phyloP scores from a whole-genome alignment of 306 rosid genomes.

The Fragaria ananassa region DNA sequence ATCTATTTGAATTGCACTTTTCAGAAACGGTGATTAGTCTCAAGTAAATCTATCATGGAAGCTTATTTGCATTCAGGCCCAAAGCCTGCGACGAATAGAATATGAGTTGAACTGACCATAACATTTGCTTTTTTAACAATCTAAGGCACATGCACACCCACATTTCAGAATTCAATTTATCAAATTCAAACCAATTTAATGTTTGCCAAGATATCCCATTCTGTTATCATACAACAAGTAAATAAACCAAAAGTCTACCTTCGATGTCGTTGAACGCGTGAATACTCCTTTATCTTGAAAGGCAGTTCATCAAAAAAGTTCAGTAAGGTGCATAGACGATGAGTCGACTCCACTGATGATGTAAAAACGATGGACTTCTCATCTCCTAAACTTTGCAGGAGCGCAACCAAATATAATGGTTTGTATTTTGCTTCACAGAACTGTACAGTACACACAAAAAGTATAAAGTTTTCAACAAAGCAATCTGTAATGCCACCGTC shows the following conservation, averaged over 20 bases:
- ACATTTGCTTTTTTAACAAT: slow-evolving; percentile 1
- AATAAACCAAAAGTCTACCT: slow-evolving; percentile 40
- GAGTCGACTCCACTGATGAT: slow-evolving; percentile 87
- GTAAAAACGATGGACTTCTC: slow-evolving; percentile 92
- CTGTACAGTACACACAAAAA: slow-evolving; percentile 34
- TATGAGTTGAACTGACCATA: not conserved
- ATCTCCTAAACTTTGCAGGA: slow-evolving; percentile 64
- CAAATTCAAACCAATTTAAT: not conserved
- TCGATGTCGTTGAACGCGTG: slow-evolving; percentile 85
- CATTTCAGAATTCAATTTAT: not conserved
- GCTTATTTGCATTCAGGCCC: not conserved
- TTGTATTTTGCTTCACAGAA: slow-evolving; percentile 73
- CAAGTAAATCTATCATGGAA: not conserved
- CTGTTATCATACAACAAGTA: not conserved
- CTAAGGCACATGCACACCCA: not conserved
- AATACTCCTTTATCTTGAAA: slow-evolving; percentile 79
- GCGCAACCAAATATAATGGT: slow-evolving; percentile 79
- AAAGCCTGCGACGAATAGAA: not conserved
- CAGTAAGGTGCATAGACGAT: slow-evolving; percentile 71
- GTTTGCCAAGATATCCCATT: not conserved
- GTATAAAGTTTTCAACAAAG: not conserved
- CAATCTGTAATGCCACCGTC: slow-evolving; percentile 3
- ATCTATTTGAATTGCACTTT: not conserved
- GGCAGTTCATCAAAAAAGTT: slow-evolving; percentile 59
- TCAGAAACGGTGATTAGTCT: not conserved